These are phyloP conservation scores for Pichia rugopelliculosa DNA, from an alignment of 805 yeast genomes.

Conservation along the genomic window DNA sequence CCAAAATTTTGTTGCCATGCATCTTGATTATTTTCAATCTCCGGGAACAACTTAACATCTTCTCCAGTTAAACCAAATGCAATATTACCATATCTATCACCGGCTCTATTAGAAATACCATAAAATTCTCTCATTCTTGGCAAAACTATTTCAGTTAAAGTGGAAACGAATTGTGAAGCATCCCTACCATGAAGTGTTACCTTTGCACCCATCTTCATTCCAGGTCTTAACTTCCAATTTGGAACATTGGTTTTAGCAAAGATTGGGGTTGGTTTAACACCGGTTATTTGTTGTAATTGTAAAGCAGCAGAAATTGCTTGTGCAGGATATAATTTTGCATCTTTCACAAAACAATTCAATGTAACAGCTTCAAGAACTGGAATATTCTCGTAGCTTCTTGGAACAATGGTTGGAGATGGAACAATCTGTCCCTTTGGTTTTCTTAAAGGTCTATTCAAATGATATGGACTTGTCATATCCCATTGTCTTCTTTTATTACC, in stretches of 20 bases:
- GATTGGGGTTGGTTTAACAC: slow-evolving; percentile 67
- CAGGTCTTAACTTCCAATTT: slow-evolving; percentile 79
- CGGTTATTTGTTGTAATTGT: slow-evolving; percentile 91
- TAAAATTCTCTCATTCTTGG: slow-evolving; percentile 86
- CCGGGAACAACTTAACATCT: slow-evolving; percentile 82
- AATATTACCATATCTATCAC: slow-evolving; percentile 81
- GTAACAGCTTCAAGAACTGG: slow-evolving; percentile 65
- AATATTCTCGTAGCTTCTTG: slow-evolving; percentile 58
- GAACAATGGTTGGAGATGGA: slow-evolving; percentile 66
- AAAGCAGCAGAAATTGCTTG: slow-evolving; percentile 68
- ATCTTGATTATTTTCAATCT: slow-evolving; percentile 84
- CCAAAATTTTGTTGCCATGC: slow-evolving; percentile 84
- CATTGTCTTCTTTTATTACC: slow-evolving; percentile 78
- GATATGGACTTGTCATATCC: slow-evolving; percentile 86
- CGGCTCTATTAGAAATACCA: slow-evolving; percentile 70
- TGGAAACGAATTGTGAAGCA: slow-evolving; percentile 77
- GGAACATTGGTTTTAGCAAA: slow-evolving; percentile 75
- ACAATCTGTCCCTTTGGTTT: slow-evolving; percentile 71
- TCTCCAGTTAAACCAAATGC: slow-evolving; percentile 76
- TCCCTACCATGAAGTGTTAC: slow-evolving; percentile 69
- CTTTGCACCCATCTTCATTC: slow-evolving; percentile 88
- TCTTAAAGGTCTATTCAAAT: slow-evolving; percentile 69
- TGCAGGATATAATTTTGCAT: slow-evolving; percentile 63
- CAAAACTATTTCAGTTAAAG: slow-evolving; percentile 84
- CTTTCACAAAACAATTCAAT: slow-evolving; percentile 69